phyloP scores from a whole-genome alignment of 495 filamentous ascomycete species.

The Sphaerosporella brunnea region DNA sequence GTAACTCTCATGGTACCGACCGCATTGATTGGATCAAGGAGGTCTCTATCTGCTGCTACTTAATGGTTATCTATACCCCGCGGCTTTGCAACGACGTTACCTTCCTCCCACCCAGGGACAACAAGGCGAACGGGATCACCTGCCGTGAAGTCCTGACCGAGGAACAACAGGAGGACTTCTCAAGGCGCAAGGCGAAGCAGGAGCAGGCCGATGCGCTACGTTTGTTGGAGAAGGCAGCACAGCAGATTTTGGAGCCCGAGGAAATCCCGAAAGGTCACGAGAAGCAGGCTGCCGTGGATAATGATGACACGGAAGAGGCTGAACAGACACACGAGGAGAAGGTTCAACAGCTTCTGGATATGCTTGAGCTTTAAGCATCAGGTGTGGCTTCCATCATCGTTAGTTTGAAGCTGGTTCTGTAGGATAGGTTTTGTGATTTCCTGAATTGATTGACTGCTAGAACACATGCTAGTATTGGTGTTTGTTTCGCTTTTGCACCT shows the following conservation, averaged over 20 bases:
- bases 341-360: too few relatives aligned
- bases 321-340: too few relatives aligned
- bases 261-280: slow-evolving; percentile 30
- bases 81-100: slow-evolving; percentile 83
- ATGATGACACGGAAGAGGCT: too few relatives aligned
- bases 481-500: too few relatives aligned
- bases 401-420: too few relatives aligned
- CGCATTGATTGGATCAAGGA: slow-evolving; percentile 93
- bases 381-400: too few relatives aligned
- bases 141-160: slow-evolving; percentile 50
- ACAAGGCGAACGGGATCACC: slow-evolving; percentile 56
- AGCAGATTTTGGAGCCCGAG: slow-evolving; percentile 31
- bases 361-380: too few relatives aligned
- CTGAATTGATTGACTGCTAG: too few relatives aligned
- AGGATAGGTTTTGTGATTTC: too few relatives aligned
- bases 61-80: slow-evolving; percentile 89
- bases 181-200: slow-evolving; percentile 10
- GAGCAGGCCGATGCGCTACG: slow-evolving; percentile 12
- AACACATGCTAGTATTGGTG: too few relatives aligned
- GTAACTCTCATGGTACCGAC: slow-evolving; percentile 62
- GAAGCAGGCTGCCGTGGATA: slow-evolving; percentile 17
- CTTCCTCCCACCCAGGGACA: slow-evolving; percentile 71
- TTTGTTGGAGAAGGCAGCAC: slow-evolving; percentile 14
- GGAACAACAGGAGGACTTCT: slow-evolving; percentile 24
- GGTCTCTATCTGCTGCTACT: slow-evolving; percentile 75